Evolutionary conservation across 306 rosid species (phyloP).

Genomic region (Boehmeria nivea): DNA sequence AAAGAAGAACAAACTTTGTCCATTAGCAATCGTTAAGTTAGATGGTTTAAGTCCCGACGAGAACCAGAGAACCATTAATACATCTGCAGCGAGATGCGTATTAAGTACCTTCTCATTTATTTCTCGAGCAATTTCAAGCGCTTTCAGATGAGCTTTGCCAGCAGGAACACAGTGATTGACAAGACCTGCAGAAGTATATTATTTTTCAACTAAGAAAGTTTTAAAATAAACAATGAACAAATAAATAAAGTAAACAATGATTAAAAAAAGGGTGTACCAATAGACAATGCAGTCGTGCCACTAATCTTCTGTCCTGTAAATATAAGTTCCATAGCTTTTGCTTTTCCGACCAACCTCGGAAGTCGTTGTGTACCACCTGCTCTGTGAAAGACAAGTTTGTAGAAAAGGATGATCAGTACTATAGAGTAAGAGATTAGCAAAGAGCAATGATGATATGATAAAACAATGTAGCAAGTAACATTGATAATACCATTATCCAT

Average conservation of each 20-base stretch:
- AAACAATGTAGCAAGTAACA: too few relatives aligned
- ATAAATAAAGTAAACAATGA: not conserved
- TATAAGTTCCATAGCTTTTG: conserved; percentile 81
- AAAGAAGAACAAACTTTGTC: too few relatives aligned
- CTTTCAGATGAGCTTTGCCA: conserved; percentile 75
- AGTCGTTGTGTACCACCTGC: conserved; percentile 93
- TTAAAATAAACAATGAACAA: not conserved
- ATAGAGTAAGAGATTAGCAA: not conserved
- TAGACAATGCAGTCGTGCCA: conserved; percentile 63
- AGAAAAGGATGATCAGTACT: conserved; percentile 15
- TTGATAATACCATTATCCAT: too few relatives aligned
- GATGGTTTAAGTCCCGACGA: not conserved
- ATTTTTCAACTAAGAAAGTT: not conserved
- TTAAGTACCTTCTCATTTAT: conserved; percentile 67
- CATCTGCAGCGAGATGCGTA: not conserved
- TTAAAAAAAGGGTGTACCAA: conserved; percentile 37
- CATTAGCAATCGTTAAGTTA: not conserved
- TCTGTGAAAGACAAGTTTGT: conserved; percentile 43
- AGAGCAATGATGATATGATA: not conserved
- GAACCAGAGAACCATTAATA: not conserved
- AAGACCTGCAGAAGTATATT: conserved; percentile 47
- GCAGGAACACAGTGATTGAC: conserved; percentile 76
- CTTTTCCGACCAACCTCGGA: conserved; percentile 82
- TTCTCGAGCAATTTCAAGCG: conserved; percentile 67
- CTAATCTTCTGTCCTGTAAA: conserved; percentile 69